These are phyloP conservation scores for Filosporella fistucella DNA, from an alignment of 495 filamentous ascomycete genomes.

Conservation along the genomic window DNA sequence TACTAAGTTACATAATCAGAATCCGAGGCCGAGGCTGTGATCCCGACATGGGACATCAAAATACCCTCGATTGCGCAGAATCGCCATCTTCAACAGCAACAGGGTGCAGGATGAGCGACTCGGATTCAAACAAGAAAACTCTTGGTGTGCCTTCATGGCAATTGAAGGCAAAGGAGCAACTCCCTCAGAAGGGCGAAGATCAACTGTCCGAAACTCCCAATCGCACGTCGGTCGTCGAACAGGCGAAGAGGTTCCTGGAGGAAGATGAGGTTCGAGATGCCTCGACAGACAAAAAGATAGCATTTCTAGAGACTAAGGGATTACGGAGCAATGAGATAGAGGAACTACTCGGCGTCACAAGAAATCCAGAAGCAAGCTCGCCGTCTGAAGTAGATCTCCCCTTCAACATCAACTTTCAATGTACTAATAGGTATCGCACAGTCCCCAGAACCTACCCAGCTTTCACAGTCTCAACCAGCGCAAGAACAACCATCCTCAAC, in stretches of 20 bases:
- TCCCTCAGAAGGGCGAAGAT: constrained; percentile 1
- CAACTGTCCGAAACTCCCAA: constrained; percentile 4
- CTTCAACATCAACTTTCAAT: neutral
- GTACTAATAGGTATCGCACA: neutral
- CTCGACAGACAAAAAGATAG: constrained; percentile 64
- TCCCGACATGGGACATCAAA: too few relatives aligned
- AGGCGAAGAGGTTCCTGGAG: constrained; percentile 75
- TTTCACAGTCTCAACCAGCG: neutral
- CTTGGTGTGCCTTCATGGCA: constrained; percentile 22
- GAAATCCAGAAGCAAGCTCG: constrained; percentile 19
- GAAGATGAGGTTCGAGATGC: constrained; percentile 70
- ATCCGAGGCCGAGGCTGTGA: constrained; percentile 12
- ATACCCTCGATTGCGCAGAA: constrained; percentile 1
- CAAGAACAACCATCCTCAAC: constrained; percentile 3
- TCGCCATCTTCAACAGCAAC: neutral
- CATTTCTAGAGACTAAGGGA: constrained; percentile 79
- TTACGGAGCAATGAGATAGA: constrained; percentile 64
- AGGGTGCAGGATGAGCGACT: constrained; percentile 19
- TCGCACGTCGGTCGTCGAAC: constrained; percentile 48
- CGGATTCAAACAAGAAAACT: constrained; percentile 18
- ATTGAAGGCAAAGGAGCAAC: constrained; percentile 5
- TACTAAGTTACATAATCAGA: constrained; percentile 7
- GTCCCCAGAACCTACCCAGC: neutral
- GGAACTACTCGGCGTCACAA: constrained; percentile 47
- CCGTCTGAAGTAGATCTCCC: neutral